Evolutionary conservation across 495 filamentous ascomycete species (phyloP).

Genomic region (Glutinoglossum americanum): DNA sequence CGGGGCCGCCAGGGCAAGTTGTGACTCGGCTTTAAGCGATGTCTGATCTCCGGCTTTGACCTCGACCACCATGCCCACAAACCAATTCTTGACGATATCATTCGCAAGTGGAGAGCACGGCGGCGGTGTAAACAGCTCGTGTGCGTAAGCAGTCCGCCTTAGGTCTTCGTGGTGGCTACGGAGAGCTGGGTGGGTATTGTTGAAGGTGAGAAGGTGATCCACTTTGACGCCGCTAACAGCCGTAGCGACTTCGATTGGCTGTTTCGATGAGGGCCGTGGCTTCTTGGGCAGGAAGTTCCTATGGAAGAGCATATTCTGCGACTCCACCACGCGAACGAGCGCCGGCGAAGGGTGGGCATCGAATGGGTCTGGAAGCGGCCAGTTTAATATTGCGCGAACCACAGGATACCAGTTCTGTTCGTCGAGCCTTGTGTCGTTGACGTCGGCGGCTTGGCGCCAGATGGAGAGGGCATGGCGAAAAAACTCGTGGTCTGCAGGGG

Average conservation of each 20-base stretch:
- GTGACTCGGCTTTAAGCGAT: neutral
- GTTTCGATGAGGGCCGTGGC: too few species aligned
- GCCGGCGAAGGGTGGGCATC: too few species aligned
- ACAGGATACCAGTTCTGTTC: neutral
- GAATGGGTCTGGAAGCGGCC: neutral
- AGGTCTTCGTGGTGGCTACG: neutral
- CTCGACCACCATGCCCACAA: neutral
- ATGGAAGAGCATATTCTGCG: neutral
- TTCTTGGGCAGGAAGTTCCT: neutral
- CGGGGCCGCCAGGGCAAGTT: neutral
- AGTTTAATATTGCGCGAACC: neutral
- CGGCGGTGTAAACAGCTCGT: too few species aligned
- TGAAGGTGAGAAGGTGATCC: neutral
- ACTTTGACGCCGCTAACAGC: neutral
- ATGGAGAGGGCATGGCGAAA: neutral
- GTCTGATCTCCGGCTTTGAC: neutral
- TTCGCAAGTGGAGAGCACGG: neutral
- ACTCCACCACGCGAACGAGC: neutral
- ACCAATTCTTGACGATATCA: neutral
- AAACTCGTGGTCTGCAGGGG: neutral
- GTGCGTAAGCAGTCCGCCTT: too few species aligned
- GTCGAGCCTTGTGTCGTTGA: neutral
- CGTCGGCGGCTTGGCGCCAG: neutral
- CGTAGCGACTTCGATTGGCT: neutral
- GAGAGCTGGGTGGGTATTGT: neutral